Base-by-base conservation (phyloP, 306 rosid genomes). In the Pyrus bretschneideri region DNA sequence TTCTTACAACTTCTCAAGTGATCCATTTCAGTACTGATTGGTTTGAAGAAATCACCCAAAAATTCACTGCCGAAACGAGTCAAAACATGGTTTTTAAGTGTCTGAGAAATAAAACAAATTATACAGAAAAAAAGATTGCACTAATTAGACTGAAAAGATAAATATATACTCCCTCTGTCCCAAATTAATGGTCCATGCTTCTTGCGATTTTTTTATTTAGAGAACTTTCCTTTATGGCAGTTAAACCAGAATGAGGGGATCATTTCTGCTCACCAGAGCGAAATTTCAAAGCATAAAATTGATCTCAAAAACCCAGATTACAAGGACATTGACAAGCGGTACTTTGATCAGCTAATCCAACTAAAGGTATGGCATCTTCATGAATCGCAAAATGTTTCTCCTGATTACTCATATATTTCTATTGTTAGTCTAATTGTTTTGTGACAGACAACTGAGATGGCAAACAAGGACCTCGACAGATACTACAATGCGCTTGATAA, bases 391-490 rank as follows among this genome's bases (percentile, higher is more conserved):
- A 33, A 51, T 68, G 22, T 22, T 65, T 76, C 59, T 67, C 61
- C 40, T 67, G 69, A 61, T 49, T 64, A 17, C 76, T 70, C 67
- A 5, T 67, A 57, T 42, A 58, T 40, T 69, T 17, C 21, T 76
- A 73, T 52, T 69, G 46, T 71, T 71, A 69, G 33, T 25, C 69
- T 42, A 52, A 73, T 51, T 60, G 46, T 71, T 86, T 81, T 74
- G 58, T 80, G 60, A 63, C 86, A 95, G 98, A 95, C 98, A 75
- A 89, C 95, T 71, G 97, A 92, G 83, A 95, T 95, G 98, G 97
- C 98, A 78, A 95, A 95, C 91, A 95, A 92, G 93, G 98, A 95
- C 78, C 88, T 95, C 86, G 97, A 95, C 80, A 90, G 95, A 95
- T 95, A 95, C 84, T 90, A 95, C 92, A 89, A 81, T 86, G 98